Conservation (phyloP, 75 land plant species). For the Pseudotsuga menziesii region DNA sequence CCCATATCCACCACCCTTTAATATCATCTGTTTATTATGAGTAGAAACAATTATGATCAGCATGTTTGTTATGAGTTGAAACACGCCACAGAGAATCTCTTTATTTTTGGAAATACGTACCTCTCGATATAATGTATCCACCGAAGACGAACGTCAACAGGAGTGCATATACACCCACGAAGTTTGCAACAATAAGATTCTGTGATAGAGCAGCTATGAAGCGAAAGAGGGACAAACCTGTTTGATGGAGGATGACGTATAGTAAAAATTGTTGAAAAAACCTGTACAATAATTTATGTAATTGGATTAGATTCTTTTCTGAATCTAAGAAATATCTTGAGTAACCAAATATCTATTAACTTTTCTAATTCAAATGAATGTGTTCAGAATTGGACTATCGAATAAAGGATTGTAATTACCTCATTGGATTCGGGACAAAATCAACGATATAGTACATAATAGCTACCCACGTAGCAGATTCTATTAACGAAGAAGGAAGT, state of each 20-base stretch:
- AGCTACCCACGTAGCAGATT: slow-evolving; percentile 28
- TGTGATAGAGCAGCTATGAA: slow-evolving; percentile 23
- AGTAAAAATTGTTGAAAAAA: slow-evolving; percentile 24
- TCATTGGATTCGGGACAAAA: slow-evolving; percentile 33
- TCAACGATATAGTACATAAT: slow-evolving; percentile 46
- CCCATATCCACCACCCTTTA: slow-evolving; percentile 39
- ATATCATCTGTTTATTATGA: slow-evolving; percentile 16
- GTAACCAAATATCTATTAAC: too few relatives aligned
- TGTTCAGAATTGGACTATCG: too few relatives aligned
- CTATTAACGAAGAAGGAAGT: slow-evolving; percentile 34
- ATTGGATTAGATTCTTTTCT: neutral
- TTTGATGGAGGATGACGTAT: slow-evolving; percentile 13
- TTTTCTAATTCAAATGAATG: too few relatives aligned
- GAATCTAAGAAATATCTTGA: too few relatives aligned
- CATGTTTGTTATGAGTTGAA: too few relatives aligned
- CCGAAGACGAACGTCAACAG: slow-evolving; percentile 25
- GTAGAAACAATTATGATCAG: too few relatives aligned
- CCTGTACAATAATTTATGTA: slow-evolving; percentile 12
- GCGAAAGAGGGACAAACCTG: slow-evolving; percentile 21
- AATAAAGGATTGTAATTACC: too few relatives aligned
- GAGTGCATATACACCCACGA: slow-evolving; percentile 23
- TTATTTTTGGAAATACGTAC: neutral
- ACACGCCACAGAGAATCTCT: too few relatives aligned
- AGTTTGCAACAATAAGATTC: slow-evolving; percentile 17
- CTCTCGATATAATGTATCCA: slow-evolving; percentile 27